These are phyloP conservation scores for Musa itinerans DNA, from an alignment of 176 grass and related monocot species.

Conservation along the genomic window DNA sequence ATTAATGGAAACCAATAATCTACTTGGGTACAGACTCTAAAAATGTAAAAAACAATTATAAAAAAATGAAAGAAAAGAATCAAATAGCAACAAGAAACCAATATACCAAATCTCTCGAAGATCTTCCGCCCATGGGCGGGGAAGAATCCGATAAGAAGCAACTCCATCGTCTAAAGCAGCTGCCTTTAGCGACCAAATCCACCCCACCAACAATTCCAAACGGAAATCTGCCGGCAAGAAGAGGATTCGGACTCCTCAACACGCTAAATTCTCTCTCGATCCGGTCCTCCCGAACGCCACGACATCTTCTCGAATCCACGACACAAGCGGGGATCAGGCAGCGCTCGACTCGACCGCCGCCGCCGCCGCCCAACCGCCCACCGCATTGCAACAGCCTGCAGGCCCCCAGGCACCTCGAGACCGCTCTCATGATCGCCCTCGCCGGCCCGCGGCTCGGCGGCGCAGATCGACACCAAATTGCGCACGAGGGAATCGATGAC, in stretches of 20 bases:
- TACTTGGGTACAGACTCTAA: neutral
- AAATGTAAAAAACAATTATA: no score
- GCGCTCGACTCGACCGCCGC: constrained; percentile 15
- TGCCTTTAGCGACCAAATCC: neutral
- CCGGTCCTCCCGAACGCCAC: constrained; percentile 14
- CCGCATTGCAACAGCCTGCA: constrained; percentile 16
- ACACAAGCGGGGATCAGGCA: constrained; percentile 12
- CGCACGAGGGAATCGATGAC: neutral
- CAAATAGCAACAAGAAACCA: neutral
- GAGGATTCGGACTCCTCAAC: constrained; percentile 5
- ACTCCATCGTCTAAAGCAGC: constrained; percentile 16
- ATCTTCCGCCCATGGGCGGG: constrained; percentile 11
- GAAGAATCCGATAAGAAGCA: constrained; percentile 27
- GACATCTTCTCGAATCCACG: constrained; percentile 16
- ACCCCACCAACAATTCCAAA: neutral
- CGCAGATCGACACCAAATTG: neutral
- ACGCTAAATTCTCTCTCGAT: neutral
- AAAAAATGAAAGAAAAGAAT: neutral
- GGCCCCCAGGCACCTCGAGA: constrained; percentile 26
- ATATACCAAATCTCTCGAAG: constrained; percentile 26
- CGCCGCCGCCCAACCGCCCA: neutral
- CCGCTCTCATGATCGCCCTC: constrained; percentile 25
- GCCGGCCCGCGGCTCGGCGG: neutral
- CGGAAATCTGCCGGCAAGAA: neutral
- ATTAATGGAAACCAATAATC: neutral